Conservation (phyloP, 164 flowering plant species). For the Magnolia sinica region DNA sequence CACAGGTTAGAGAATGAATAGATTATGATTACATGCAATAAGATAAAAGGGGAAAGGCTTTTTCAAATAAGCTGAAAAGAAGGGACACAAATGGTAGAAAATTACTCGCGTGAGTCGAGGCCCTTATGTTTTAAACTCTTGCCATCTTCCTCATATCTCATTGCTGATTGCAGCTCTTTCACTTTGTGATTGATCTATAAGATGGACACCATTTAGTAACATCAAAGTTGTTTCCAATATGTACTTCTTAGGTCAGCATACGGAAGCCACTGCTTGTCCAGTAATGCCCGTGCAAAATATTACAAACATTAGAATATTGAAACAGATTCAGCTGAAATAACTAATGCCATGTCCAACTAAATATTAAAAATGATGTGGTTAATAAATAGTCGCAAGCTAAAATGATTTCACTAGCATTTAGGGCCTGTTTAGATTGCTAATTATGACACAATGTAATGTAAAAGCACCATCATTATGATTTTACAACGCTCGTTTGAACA, state of each 20-base stretch:
- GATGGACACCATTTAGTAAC: slow-evolving; percentile 5
- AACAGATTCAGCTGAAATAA: neutral
- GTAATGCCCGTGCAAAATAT: neutral
- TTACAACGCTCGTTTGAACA: too few species aligned
- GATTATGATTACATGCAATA: too few species aligned
- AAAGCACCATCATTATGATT: too few species aligned
- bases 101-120: neutral
- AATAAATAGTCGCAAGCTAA: neutral
- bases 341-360: neutral
- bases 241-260: neutral
- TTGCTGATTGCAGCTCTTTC: slow-evolving; percentile 46
- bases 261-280: neutral
- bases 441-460: too few species aligned
- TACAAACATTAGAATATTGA: neutral
- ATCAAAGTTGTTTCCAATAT: neutral
- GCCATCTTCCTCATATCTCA: slow-evolving; percentile 34
- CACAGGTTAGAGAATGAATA: neutral
- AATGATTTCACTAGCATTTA: neutral
- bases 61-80: too few species aligned
- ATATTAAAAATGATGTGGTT: neutral
- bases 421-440: too few species aligned
- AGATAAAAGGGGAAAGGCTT: too few species aligned
- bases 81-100: neutral
- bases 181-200: slow-evolving; percentile 52
- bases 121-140: slow-evolving; percentile 29